These are phyloP conservation scores for Fagus sylvatica DNA, from an alignment of 306 rosid genomes.

Conservation along the genomic window DNA sequence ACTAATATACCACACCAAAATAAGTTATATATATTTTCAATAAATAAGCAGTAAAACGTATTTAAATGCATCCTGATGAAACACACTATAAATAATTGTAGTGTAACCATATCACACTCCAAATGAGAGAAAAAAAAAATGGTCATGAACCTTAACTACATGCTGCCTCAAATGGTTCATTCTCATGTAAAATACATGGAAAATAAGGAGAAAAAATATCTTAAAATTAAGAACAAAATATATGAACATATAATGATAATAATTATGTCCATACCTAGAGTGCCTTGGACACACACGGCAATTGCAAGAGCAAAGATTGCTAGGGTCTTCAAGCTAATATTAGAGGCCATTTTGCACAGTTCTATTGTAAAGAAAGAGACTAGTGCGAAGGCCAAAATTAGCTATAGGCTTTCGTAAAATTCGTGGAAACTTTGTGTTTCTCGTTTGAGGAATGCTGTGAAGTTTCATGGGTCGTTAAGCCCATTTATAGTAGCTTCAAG, in stretches of 20 bases:
- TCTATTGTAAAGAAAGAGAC: neutral
- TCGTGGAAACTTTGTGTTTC: neutral
- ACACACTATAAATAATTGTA: neutral
- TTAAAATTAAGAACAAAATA: too few species aligned
- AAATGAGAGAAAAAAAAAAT: too few species aligned
- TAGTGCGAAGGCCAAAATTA: constrained; percentile 17
- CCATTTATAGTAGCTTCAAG: constrained; percentile 27
- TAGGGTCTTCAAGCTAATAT: constrained; percentile 38
- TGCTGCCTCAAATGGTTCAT: too few species aligned
- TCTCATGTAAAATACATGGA: too few species aligned
- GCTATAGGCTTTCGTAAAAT: constrained; percentile 9
- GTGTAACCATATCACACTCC: too few species aligned
- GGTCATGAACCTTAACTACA: too few species aligned
- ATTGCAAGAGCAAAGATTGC: constrained; percentile 34
- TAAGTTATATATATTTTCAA: too few species aligned
- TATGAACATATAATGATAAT: neutral
- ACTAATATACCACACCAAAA: too few species aligned
- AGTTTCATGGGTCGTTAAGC: constrained; percentile 1
- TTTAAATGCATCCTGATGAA: too few species aligned
- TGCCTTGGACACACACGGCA: constrained; percentile 41
- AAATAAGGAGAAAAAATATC: too few species aligned
- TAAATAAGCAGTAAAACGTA: too few species aligned
- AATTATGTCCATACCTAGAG: constrained; percentile 39
- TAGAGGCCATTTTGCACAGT: constrained; percentile 41
- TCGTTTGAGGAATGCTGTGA: constrained; percentile 24